Evolutionary conservation across 805 yeast species (phyloP), one percentile per base, ranked within the genome.

Genomic region (Candida multigemmis): DNA sequence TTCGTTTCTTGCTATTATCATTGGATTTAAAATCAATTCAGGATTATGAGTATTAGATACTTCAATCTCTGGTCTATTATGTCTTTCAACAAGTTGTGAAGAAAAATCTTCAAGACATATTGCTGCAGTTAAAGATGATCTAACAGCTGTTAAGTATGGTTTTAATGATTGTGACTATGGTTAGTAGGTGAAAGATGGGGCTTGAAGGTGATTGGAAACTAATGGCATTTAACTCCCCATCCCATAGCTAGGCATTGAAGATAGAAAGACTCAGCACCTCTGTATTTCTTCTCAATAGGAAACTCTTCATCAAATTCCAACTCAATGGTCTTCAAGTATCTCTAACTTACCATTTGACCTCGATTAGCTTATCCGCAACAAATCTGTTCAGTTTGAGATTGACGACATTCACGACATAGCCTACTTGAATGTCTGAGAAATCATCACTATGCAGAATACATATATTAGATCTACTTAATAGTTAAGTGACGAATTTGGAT

Each of bases 41-140:
- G 80, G 78, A 34, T 91, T 75, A 37, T 61, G 67, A 12, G 58
- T 48, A 46, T 82, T 79, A 35, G 72, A 71, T 12, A 82, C 87
- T 55, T 91, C 98, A 27, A 91, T 80, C 53, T 91, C 98, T 4
- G 98, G 98, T 40, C 89, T 73, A 60, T 89, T 91, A 65, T 91
- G 98, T 56, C 98, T 81, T 60, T 91, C 98, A 12, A 82, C 96
- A 31, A 82, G 70, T 56, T 89, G 96, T 6, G 97, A 91, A 17
- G 96, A 80, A 51, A 91, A 91, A 60, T 87, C 87, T 49, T 85
- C 89, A 37, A 91, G 65, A 44, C 95, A 84, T 22, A 91, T 66
- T 5, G 97, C 94, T 7, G 96, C 96, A 15, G 93, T 84, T 41
- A 91, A 69, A 16, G 97, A 85, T 31, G 80, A 73, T 53, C 97